Percentiles rank a stretch among this genome's conserved stretches.
phyloP scores from a whole-genome alignment of 2,329 filamentous ascomycete species.

The Alternaria metachromatica region DNA sequence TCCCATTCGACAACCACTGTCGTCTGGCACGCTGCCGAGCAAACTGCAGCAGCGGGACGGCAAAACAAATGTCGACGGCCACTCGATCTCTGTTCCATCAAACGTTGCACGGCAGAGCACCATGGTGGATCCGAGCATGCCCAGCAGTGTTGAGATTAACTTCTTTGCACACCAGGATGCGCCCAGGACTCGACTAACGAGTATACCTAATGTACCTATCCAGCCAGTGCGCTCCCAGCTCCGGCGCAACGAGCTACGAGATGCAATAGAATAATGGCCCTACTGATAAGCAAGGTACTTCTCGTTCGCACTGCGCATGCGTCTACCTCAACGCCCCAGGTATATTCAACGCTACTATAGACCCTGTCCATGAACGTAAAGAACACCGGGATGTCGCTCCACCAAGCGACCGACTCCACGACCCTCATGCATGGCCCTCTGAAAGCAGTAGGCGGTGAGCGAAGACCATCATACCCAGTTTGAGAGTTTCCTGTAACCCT shows the following conservation, averaged over 20 bases:
- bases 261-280: constrained; percentile 39
- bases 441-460: constrained; percentile 22
- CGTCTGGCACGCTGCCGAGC: constrained; percentile 7
- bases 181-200: constrained; percentile 2
- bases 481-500: not conserved
- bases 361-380: constrained; percentile 9
- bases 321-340: constrained; percentile 15
- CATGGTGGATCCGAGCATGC: constrained; percentile 17
- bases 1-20: constrained; percentile 11
- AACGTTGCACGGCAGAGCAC: constrained; percentile 25
- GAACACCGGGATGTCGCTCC: constrained; percentile 12
- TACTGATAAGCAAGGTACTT: constrained; percentile 39
- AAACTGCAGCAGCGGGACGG: constrained; percentile 23
- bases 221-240: constrained; percentile 16
- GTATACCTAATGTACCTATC: constrained; percentile 13
- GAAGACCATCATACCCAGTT: not conserved
- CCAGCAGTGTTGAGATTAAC: constrained; percentile 9
- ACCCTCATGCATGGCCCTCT: constrained; percentile 18
- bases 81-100: constrained; percentile 1
- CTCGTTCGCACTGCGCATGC: constrained; percentile 37
- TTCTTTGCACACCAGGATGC: constrained; percentile 11
- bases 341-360: constrained; percentile 31
- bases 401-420: constrained; percentile 14
- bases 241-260: constrained; percentile 22
- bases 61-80: constrained; percentile 24